These are phyloP conservation scores for Tolypocladium ovalisporum DNA, from an alignment of 2,329 filamentous ascomycete genomes.

Conservation along the genomic window DNA sequence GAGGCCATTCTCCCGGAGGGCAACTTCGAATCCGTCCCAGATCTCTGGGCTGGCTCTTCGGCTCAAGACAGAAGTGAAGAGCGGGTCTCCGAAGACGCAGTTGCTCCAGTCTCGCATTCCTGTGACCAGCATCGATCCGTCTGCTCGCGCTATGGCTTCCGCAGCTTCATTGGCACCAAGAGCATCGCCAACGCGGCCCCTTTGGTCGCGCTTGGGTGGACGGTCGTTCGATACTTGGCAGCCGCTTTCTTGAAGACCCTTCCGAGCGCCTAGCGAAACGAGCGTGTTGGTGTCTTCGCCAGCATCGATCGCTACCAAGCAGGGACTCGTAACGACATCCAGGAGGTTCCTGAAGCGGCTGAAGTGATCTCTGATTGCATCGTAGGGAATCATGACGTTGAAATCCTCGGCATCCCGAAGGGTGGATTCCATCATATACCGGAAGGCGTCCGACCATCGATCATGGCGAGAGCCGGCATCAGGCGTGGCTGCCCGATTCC, in stretches of 20 bases:
- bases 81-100: constrained; percentile 48
- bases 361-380: constrained; percentile 41
- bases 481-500: constrained; percentile 12
- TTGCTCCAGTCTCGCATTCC: constrained; percentile 45
- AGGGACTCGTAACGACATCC: constrained; percentile 38
- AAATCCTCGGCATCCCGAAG: constrained; percentile 51
- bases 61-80: constrained; percentile 40
- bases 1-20: constrained; percentile 4
- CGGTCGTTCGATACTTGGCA: too few relatives aligned
- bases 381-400: constrained; percentile 46
- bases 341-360: constrained; percentile 35
- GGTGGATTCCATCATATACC: constrained; percentile 42
- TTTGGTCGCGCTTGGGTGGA: neutral
- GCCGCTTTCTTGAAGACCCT: neutral
- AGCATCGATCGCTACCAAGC: constrained; percentile 44
- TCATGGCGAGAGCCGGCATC: constrained; percentile 9
- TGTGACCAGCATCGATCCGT: constrained; percentile 1
- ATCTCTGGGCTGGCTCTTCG: constrained; percentile 32
- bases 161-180: constrained; percentile 1
- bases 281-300: constrained; percentile 39
- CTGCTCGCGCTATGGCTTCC: neutral
- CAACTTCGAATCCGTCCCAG: constrained; percentile 32
- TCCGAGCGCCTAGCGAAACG: constrained; percentile 14
- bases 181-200: neutral
- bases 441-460: constrained; percentile 47